Evolutionary conservation across 2,329 filamentous ascomycete genomes (phyloP).

Genomic region (Stemphylium beticola): DNA sequence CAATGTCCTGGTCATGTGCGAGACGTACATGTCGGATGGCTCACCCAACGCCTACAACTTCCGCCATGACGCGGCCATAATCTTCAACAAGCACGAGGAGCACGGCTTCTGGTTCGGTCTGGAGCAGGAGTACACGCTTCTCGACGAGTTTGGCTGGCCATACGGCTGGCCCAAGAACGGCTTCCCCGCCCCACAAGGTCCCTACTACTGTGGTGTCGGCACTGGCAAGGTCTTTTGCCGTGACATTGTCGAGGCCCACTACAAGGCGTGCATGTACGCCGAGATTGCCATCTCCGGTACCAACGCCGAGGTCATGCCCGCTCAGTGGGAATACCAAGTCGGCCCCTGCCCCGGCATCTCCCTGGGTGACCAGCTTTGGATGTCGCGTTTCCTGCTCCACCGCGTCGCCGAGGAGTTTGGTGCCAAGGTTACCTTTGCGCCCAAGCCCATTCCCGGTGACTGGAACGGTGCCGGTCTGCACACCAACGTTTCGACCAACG

Average conservation of each 20-base stretch:
- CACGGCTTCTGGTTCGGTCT: slow-evolving; percentile 97
- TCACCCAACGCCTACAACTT: slow-evolving; percentile 99
- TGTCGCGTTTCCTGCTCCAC: slow-evolving; percentile 86
- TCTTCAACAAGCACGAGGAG: slow-evolving; percentile 85
- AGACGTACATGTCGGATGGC: slow-evolving; percentile 94
- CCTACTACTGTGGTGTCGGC: slow-evolving; percentile 98
- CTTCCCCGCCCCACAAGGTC: slow-evolving; percentile 90
- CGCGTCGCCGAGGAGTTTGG: slow-evolving; percentile 96
- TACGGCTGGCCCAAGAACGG: slow-evolving; percentile 90
- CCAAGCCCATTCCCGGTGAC: slow-evolving; percentile 93
- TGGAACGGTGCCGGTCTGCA: slow-evolving; percentile 98
- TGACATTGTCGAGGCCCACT: slow-evolving; percentile 95
- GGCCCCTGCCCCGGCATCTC: slow-evolving; percentile 83
- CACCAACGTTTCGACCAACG: slow-evolving; percentile 89
- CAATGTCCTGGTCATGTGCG: slow-evolving; percentile 92
- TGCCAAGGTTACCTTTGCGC: slow-evolving; percentile 91
- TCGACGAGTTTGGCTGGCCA: slow-evolving; percentile 84
- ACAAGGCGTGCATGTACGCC: slow-evolving; percentile 87
- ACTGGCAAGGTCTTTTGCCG: slow-evolving; percentile 97
- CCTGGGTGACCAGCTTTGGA: slow-evolving; percentile 97
- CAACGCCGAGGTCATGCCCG: slow-evolving; percentile 98
- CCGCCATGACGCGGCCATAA: slow-evolving; percentile 86
- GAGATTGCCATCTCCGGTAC: slow-evolving; percentile 95
- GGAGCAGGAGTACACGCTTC: slow-evolving; percentile 95
- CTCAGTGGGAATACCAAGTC: slow-evolving; percentile 98